Percentiles rank a stretch among this genome's conserved stretches.
These are phyloP conservation scores for Cutaneotrichosporon curvatum DNA, from an alignment of 1,284 basidiomycete species.

Conservation along the genomic window DNA sequence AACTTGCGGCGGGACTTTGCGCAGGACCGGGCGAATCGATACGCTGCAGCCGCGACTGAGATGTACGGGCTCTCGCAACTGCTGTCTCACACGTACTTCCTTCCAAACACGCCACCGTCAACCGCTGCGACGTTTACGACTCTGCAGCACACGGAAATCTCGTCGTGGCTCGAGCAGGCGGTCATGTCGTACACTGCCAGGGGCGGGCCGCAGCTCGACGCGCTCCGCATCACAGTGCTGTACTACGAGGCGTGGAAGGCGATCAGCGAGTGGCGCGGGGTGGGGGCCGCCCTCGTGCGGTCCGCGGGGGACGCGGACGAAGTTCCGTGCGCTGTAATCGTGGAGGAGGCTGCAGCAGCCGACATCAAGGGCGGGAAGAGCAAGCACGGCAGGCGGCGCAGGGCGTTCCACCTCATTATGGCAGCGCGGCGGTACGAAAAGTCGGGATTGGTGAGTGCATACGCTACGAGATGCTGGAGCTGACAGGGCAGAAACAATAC, in stretches of 20 bases:
- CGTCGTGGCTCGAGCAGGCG: slow-evolving; percentile 45
- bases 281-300: slow-evolving; percentile 36
- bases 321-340: slow-evolving; percentile 49
- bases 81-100: slow-evolving; percentile 35
- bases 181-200: slow-evolving; percentile 31
- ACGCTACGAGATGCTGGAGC: too few species aligned
- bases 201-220: slow-evolving; percentile 35
- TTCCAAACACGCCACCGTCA: slow-evolving; percentile 33
- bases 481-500: slow-evolving; percentile 44
- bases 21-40: slow-evolving; percentile 44
- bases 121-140: slow-evolving; percentile 24
- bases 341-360: slow-evolving; percentile 51
- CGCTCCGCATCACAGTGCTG: slow-evolving; percentile 42
- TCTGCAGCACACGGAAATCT: slow-evolving; percentile 42
- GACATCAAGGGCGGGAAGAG: slow-evolving; percentile 41
- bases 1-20: slow-evolving; percentile 63
- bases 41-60: slow-evolving; percentile 45
- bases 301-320: slow-evolving; percentile 49
- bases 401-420: slow-evolving; percentile 49
- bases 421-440: slow-evolving; percentile 51
- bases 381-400: slow-evolving; percentile 37
- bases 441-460: slow-evolving; percentile 48
- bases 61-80: slow-evolving; percentile 46
- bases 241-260: slow-evolving; percentile 46
- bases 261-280: slow-evolving; percentile 41